phyloP scores from a whole-genome alignment of 148 eudicot species.

The Tetragonia tetragonoides region DNA sequence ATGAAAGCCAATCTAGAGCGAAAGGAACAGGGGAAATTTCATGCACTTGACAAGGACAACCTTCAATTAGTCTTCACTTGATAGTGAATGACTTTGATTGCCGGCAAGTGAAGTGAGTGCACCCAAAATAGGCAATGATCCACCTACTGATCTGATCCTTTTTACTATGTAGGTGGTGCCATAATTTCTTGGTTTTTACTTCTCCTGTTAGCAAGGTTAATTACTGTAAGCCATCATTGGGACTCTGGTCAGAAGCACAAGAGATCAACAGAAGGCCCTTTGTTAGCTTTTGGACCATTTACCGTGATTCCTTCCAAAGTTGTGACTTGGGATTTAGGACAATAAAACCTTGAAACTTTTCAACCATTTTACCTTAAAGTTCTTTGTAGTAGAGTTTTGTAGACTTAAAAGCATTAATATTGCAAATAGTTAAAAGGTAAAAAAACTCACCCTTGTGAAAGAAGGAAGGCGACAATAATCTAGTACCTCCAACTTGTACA shows the following conservation, averaged over 20 bases:
- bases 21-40: background rate
- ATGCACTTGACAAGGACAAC: slow-evolving; percentile 7
- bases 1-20: too few species aligned
- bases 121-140: slow-evolving; percentile 19
- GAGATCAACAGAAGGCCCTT: background rate
- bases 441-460: too few species aligned
- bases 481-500: too few species aligned
- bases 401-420: too few species aligned
- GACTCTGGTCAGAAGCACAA: slow-evolving; percentile 16
- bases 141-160: slow-evolving; percentile 19
- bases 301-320: background rate
- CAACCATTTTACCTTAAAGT: too few species aligned
- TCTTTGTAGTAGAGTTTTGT: too few species aligned
- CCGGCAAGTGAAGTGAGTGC: slow-evolving; percentile 14
- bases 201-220: slow-evolving; percentile 2
- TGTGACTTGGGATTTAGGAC: background rate
- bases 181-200: slow-evolving; percentile 19
- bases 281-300: background rate
- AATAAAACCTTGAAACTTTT: background rate
- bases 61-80: background rate
- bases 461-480: too few species aligned
- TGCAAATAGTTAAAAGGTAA: too few species aligned
- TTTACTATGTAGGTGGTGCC: background rate
- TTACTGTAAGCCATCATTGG: slow-evolving; percentile 5
- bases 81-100: slow-evolving; percentile 23